phyloP scores from a whole-genome alignment of 2,329 filamentous ascomycete species.

The Cadophora sp. region DNA sequence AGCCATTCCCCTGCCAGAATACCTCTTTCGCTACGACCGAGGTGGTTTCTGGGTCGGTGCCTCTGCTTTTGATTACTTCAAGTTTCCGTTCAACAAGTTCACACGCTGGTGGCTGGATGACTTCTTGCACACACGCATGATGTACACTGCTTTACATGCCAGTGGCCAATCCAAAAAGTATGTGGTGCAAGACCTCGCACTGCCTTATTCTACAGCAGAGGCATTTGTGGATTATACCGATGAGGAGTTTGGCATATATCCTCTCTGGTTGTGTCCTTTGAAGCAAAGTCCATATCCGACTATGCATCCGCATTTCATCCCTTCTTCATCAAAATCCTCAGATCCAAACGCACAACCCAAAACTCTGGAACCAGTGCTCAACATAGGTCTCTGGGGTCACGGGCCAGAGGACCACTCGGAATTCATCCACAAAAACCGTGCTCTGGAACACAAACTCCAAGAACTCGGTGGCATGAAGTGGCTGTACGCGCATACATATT shows the following conservation, averaged over 20 bases:
- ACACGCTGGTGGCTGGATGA: conserved; percentile 65
- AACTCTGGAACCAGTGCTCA: conserved; percentile 57
- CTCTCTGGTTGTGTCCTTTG: conserved; percentile 65
- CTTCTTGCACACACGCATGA: conserved; percentile 65
- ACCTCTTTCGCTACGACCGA: conserved; percentile 68
- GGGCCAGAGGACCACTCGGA: conserved; percentile 62
- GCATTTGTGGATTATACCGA: conserved; percentile 61
- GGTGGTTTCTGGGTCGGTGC: conserved; percentile 70
- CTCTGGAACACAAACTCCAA: conserved; percentile 72
- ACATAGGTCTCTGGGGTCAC: conserved; percentile 85
- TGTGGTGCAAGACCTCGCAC: conserved; percentile 67
- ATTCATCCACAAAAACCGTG: conserved; percentile 75
- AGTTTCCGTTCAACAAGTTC: conserved; percentile 63
- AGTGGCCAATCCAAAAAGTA: conserved; percentile 61
- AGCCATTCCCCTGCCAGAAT: conserved; percentile 55
- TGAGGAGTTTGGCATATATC: conserved; percentile 55
- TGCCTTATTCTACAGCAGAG: conserved; percentile 59
- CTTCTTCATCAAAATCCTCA: not conserved
- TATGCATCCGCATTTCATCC: conserved; percentile 43
- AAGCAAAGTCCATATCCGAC: conserved; percentile 45
- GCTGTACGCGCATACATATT: conserved; percentile 88
- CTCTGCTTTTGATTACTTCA: conserved; percentile 67
- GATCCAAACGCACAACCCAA: conserved; percentile 23
- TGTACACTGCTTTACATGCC: conserved; percentile 68
- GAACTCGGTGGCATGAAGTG: conserved; percentile 82